Conservation (phyloP, 331 rosid genomes). For the Acacia concinna region DNA sequence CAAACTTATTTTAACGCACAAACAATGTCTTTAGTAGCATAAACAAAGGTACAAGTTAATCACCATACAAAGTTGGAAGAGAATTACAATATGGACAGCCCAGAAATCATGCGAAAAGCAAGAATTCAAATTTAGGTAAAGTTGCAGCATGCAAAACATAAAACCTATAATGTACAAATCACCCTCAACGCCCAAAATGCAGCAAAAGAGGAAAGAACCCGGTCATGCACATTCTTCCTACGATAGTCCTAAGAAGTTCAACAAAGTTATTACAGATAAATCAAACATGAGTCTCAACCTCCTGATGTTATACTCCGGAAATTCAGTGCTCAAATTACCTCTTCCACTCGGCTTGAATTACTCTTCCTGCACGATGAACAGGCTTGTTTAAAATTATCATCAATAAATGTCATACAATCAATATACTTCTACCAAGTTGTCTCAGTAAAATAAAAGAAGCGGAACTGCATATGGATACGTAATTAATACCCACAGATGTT, state of each 20-base stretch:
- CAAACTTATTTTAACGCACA: conserved; percentile 3
- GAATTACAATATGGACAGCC: conserved; percentile 35
- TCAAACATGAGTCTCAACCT: conserved; percentile 27
- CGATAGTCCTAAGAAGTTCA: conserved; percentile 29
- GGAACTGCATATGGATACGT: not conserved
- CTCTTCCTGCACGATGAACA: conserved; percentile 59
- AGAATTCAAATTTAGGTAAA: conserved; percentile 26
- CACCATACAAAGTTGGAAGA: conserved; percentile 26
- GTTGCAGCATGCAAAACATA: conserved; percentile 37
- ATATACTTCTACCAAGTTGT: conserved; percentile 4
- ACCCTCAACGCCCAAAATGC: conserved; percentile 57
- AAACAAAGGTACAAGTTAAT: conserved; percentile 25
- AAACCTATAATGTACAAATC: conserved; percentile 72
- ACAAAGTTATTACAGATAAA: conserved; percentile 38
- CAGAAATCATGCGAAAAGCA: conserved; percentile 45
- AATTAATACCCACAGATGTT: not conserved
- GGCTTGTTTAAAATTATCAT: conserved; percentile 21
- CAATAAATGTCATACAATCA: not conserved
- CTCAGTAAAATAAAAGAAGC: conserved; percentile 14
- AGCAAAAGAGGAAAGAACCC: conserved; percentile 44
- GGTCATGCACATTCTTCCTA: conserved; percentile 45
- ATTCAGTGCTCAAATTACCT: conserved; percentile 44
- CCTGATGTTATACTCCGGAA: conserved; percentile 34
- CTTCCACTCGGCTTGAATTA: conserved; percentile 85
- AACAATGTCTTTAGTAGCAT: conserved; percentile 19